Conservation (phyloP, 108 stramenopile genomes). For the Halocafeteria seosinensis region DNA sequence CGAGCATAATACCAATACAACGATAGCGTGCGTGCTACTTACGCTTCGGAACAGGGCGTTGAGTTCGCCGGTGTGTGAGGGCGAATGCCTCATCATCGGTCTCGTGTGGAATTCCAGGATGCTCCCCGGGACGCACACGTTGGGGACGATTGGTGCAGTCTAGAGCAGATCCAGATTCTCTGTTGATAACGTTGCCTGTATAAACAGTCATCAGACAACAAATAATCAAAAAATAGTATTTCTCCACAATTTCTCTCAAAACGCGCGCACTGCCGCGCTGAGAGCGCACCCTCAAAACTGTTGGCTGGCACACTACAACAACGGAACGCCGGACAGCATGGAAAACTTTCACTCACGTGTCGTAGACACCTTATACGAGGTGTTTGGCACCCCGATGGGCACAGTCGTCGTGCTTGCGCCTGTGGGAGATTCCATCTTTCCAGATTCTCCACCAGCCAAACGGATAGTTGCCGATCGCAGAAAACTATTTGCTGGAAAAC, state of each 20-base stretch:
- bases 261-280: too few relatives aligned
- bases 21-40: background rate
- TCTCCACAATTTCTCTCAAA: background rate
- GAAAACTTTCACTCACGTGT: background rate
- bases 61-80: conserved; percentile 35
- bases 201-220: background rate
- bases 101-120: conserved; percentile 1
- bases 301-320: background rate
- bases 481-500: too few relatives aligned
- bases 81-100: conserved; percentile 52
- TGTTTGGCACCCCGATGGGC: background rate
- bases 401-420: too few relatives aligned
- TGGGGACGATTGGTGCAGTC: background rate
- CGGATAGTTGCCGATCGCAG: too few relatives aligned
- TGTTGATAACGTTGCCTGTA: background rate
- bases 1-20: background rate
- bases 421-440: too few relatives aligned
- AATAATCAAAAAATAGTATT: background rate
- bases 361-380: background rate
- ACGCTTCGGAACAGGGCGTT: conserved; percentile 25
- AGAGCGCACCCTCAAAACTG: background rate
- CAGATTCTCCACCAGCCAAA: too few relatives aligned
- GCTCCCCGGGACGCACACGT: background rate
- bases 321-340: background rate
- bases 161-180: background rate